These are phyloP conservation scores for Pythium rhizo-oryzae DNA, from an alignment of 352 stramenopile genomes.

Conservation along the genomic window DNA sequence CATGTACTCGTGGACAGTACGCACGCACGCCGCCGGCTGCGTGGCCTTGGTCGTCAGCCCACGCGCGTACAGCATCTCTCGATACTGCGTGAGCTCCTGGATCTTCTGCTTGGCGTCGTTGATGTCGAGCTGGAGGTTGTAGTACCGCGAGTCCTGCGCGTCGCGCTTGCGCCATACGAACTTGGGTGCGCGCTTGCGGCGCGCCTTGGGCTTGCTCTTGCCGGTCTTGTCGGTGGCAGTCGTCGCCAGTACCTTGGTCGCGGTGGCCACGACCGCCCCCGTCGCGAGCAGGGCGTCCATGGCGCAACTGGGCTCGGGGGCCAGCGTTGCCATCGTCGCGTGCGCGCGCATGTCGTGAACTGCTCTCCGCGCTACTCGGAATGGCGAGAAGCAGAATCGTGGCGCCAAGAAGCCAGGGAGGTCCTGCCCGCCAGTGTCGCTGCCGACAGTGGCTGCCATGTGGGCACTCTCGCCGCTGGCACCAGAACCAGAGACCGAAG, in stretches of 20 bases:
- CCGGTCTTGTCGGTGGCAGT: not conserved
- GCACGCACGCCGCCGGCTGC: not conserved
- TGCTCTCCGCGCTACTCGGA: no score
- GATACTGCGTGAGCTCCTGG: conserved; percentile 21
- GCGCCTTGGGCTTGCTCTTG: not conserved
- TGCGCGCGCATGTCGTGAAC: not conserved
- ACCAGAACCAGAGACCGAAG: no score
- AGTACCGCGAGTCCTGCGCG: conserved; percentile 27
- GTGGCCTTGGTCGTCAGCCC: not conserved
- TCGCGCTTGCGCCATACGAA: conserved; percentile 27
- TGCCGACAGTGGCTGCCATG: no score
- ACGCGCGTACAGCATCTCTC: conserved; percentile 14
- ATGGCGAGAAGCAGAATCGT: no score
- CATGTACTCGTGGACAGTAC: conserved; percentile 21
- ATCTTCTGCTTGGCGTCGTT: conserved; percentile 27
- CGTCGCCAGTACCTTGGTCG: not conserved
- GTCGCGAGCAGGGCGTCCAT: not conserved
- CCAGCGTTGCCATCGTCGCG: not conserved
- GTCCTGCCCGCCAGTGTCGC: no score
- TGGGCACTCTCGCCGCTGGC: no score
- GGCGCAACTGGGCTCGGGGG: not conserved
- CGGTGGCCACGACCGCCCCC: not conserved
- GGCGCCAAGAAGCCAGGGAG: no score
- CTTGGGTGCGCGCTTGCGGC: conserved; percentile 7
- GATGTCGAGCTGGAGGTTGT: conserved; percentile 31